Percentiles rank a stretch among this genome's conserved stretches.
Evolutionary conservation across 768 basidiomycete genomes (phyloP).

Genomic region (Nidularia pulvinata): DNA sequence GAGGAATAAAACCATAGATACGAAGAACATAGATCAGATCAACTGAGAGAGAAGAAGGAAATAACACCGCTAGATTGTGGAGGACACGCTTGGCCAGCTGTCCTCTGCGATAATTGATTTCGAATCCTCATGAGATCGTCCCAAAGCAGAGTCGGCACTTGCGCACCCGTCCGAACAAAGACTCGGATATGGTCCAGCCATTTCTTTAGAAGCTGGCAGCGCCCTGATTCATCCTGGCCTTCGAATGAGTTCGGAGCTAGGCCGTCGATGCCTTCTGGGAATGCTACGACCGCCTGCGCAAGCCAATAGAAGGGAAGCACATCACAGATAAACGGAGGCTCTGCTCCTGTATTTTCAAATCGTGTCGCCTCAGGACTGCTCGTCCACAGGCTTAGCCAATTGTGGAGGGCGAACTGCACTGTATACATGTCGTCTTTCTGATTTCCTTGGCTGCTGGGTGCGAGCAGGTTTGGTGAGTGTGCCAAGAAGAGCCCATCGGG

Average conservation of each 20-base stretch:
- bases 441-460: not conserved
- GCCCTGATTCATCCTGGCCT: conserved; percentile 25
- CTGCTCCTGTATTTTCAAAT: conserved; percentile 19
- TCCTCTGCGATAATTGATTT: conserved; percentile 12
- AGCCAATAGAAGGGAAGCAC: conserved; percentile 66
- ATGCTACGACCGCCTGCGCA: conserved; percentile 52
- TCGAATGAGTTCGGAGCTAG: conserved; percentile 8
- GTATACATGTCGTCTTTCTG: conserved; percentile 23
- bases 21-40: not conserved
- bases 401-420: conserved; percentile 53
- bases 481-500: conserved; percentile 4
- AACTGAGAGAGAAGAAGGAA: conserved; percentile 14
- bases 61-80: conserved; percentile 13
- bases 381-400: conserved; percentile 60
- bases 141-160: conserved; percentile 42
- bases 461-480: conserved; percentile 7
- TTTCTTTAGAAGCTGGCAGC: conserved; percentile 45
- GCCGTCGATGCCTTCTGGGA: conserved; percentile 41
- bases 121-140: conserved; percentile 46
- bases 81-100: too few species aligned
- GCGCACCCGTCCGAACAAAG: conserved; percentile 41
- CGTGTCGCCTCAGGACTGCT: conserved; percentile 29
- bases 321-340: conserved; percentile 37
- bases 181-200: conserved; percentile 49
- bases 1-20: too few species aligned